Percentiles rank a stretch among this genome's conserved stretches.
Evolutionary conservation across 225 moss, liverwort and hornwort genomes (phyloP).

Genomic region (Straminergon stramineum): DNA sequence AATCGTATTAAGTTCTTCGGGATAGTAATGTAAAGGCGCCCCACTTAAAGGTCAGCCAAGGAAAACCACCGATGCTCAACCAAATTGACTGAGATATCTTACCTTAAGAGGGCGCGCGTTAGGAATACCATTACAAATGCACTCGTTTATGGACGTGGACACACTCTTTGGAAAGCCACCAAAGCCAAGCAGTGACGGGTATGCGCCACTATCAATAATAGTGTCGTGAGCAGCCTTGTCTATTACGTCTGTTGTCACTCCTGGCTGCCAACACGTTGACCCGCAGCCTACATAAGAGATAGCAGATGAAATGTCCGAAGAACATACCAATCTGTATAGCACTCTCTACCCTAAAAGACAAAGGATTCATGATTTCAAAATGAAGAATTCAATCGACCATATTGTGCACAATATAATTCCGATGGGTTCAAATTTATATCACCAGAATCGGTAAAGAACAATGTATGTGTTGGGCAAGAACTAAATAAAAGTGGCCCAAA

Average conservation of each 20-base stretch:
- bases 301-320: neutral
- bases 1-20: neutral
- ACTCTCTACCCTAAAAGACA: neutral
- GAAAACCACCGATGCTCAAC: neutral
- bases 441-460: neutral
- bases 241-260: constrained; percentile 59
- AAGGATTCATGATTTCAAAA: neutral
- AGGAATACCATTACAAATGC: constrained; percentile 90
- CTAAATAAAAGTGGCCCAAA: neutral
- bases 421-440: neutral
- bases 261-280: constrained; percentile 31
- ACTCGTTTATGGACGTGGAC: constrained; percentile 87
- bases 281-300: neutral
- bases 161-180: constrained; percentile 86
- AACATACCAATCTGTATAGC: neutral
- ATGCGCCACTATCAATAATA: constrained; percentile 36
- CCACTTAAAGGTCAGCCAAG: neutral
- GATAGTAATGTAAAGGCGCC: neutral
- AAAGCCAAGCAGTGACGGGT: constrained; percentile 49
- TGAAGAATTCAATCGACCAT: neutral
- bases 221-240: constrained; percentile 45
- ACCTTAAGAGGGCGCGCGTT: constrained; percentile 73
- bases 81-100: neutral
- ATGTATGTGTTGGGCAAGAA: neutral
- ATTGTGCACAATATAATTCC: neutral